Percentiles rank a stretch among this genome's conserved stretches.
phyloP scores from a whole-genome alignment of 1,284 basidiomycete species.

The Kwoniella shivajii region DNA sequence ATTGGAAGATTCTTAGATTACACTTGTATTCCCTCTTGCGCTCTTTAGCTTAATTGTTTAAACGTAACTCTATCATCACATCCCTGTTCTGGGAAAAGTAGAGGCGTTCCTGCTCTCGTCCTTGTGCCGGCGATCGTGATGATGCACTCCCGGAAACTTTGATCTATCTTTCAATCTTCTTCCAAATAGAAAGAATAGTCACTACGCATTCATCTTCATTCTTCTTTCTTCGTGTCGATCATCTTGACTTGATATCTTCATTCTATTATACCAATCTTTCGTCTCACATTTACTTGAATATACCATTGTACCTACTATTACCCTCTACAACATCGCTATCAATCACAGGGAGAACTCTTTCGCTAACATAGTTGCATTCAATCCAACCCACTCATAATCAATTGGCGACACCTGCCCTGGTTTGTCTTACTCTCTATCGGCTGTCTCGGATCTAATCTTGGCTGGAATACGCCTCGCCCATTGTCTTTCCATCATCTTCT shows the following conservation, averaged over 20 bases:
- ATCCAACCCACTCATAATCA: too few relatives aligned
- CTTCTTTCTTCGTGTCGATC: too few relatives aligned
- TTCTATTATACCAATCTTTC: too few relatives aligned
- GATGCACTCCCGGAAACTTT: not conserved
- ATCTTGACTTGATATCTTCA: too few relatives aligned
- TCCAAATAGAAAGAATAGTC: too few relatives aligned
- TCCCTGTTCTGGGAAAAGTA: not conserved
- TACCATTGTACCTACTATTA: too few relatives aligned
- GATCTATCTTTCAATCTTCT: not conserved
- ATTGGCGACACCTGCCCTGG: too few relatives aligned
- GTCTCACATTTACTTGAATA: too few relatives aligned
- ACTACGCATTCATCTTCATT: too few relatives aligned
- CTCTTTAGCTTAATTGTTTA: conserved; percentile 5
- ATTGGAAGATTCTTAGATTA: not conserved
- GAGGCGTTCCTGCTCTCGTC: conserved; percentile 5
- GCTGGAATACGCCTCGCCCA: not conserved
- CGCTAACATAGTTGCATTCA: too few relatives aligned
- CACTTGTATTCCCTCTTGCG: conserved; percentile 1
- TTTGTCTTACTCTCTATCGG: conserved; percentile 4
- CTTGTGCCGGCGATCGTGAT: conserved; percentile 2
- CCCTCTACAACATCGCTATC: too few relatives aligned
- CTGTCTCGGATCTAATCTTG: conserved; percentile 7
- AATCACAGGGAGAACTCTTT: too few relatives aligned
- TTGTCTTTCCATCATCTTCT: not conserved
- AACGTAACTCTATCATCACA: not conserved